Evolutionary conservation across 169 alveolate species (phyloP).

Genomic region (Plasmodium malariae): DNA sequence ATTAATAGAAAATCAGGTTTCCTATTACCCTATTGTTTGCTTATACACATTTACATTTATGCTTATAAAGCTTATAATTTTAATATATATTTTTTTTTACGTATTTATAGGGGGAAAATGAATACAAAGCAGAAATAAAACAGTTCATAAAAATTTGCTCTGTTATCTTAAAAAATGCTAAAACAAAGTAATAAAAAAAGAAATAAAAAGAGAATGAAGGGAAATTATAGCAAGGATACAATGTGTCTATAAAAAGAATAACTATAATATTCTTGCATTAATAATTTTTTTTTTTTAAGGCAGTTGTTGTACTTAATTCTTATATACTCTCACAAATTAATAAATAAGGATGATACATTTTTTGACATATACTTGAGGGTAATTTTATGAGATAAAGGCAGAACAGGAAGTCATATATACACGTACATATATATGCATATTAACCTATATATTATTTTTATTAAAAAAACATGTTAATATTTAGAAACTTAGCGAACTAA

Average conservation of each 20-base stretch:
- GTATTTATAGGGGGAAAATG: constrained; percentile 8
- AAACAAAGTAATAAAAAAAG: constrained; percentile 29
- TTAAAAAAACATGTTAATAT: background rate
- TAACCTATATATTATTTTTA: background rate
- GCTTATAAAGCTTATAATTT: background rate
- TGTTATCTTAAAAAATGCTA: constrained; percentile 32
- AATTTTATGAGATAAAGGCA: background rate
- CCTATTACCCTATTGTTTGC: background rate
- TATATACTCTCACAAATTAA: constrained; percentile 40
- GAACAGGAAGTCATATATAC: background rate
- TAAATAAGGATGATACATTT: constrained; percentile 26
- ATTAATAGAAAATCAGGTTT: constrained; percentile 35
- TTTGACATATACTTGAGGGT: constrained; percentile 52
- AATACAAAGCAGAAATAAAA: constrained; percentile 1
- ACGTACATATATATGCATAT: background rate
- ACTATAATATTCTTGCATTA: background rate
- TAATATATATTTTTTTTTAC: background rate
- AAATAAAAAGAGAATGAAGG: too few species aligned
- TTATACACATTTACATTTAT: background rate
- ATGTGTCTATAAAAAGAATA: background rate
- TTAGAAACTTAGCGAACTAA: constrained; percentile 33
- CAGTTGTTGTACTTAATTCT: constrained; percentile 28
- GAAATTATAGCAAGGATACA: too few species aligned
- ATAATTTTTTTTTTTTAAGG: constrained; percentile 20
- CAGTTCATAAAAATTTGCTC: constrained; percentile 38